Evolutionary conservation across 306 rosid species (phyloP).

Genomic region (Medicago ruthenica): DNA sequence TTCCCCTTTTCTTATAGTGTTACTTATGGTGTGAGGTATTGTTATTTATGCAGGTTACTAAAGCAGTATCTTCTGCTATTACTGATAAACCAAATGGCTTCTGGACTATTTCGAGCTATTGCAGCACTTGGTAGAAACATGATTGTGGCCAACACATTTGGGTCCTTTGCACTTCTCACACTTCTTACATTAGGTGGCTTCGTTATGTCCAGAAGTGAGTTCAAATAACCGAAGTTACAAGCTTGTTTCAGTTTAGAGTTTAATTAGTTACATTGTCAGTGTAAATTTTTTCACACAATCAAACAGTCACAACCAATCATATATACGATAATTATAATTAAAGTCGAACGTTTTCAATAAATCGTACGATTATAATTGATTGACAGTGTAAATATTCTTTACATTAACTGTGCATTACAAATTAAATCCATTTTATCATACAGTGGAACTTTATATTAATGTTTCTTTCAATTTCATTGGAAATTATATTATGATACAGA

Average conservation of each 20-base stretch:
- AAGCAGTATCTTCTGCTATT: conserved; percentile 54
- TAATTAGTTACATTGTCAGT: neutral
- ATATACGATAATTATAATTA: neutral
- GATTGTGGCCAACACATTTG: conserved; percentile 54
- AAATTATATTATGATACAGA: conserved; percentile 41
- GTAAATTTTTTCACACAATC: neutral
- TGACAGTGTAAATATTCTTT: neutral
- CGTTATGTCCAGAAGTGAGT: conserved; percentile 52
- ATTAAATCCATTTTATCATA: neutral
- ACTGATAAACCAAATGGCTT: conserved; percentile 52
- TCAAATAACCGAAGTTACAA: neutral
- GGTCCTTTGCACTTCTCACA: conserved; percentile 47
- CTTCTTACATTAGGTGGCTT: conserved; percentile 56
- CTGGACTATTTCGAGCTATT: conserved; percentile 53
- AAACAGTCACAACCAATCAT: neutral
- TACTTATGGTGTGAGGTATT: conserved; percentile 4
- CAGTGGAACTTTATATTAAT: conserved; percentile 10
- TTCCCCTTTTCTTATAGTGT: neutral
- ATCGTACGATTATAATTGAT: neutral
- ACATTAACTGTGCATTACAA: neutral
- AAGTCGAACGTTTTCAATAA: neutral
- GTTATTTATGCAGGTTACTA: conserved; percentile 45
- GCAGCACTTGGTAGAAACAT: conserved; percentile 54
- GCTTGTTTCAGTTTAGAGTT: neutral
- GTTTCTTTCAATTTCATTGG: conserved; percentile 33